phyloP scores from a whole-genome alignment of 1,284 basidiomycete genomes.

The Ceratobasidium sp. region DNA sequence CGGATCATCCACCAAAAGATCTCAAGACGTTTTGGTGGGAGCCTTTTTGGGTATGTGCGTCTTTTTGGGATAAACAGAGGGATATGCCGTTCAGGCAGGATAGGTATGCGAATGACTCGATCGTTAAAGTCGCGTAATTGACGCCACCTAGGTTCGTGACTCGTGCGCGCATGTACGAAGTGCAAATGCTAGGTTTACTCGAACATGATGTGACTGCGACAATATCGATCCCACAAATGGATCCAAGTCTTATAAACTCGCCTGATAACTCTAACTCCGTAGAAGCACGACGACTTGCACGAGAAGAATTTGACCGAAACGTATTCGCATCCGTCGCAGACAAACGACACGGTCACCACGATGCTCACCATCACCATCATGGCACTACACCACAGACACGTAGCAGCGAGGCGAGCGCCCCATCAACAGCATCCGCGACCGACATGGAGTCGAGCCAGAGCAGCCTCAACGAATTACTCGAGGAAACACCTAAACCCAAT shows the following conservation, averaged over 20 bases:
- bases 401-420: conserved; percentile 32
- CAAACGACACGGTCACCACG: conserved; percentile 12
- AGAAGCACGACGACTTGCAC: conserved; percentile 42
- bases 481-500: conserved; percentile 29
- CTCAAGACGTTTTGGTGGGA: conserved; percentile 85
- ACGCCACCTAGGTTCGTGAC: conserved; percentile 77
- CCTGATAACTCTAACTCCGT: conserved; percentile 24
- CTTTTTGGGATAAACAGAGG: conserved; percentile 88
- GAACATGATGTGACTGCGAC: conserved; percentile 90
- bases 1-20: conserved; percentile 56
- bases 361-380: conserved; percentile 26
- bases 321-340: conserved; percentile 68
- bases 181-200: conserved; percentile 91
- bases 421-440: conserved; percentile 50
- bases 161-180: conserved; percentile 93
- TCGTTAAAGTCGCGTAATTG: not conserved
- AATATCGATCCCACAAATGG: conserved; percentile 81
- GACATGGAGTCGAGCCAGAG: conserved; percentile 49
- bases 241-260: conserved; percentile 29
- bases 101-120: conserved; percentile 64
- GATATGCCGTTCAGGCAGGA: conserved; percentile 89
- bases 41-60: conserved; percentile 85
- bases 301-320: conserved; percentile 78
- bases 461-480: conserved; percentile 38
- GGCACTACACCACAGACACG: not conserved